Evolutionary conservation across 768 basidiomycete genomes (phyloP).

Genomic region (Lactarius hatsudake): DNA sequence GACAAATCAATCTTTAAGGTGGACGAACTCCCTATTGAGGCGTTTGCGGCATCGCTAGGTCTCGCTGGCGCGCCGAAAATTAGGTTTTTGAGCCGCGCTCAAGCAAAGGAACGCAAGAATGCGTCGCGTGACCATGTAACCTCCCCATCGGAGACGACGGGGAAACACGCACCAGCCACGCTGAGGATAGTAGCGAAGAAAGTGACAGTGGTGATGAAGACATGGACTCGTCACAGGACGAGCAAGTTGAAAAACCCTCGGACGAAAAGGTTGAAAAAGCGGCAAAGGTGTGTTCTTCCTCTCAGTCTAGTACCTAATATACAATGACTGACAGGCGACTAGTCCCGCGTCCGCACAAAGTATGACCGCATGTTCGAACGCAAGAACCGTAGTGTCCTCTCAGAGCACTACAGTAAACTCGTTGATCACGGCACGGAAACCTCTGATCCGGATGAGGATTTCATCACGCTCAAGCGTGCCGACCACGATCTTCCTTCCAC

Average conservation of each 20-base stretch:
- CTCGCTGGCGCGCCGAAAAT: slow-evolving; percentile 94
- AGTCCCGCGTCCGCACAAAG: slow-evolving; percentile 69
- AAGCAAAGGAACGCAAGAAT: slow-evolving; percentile 77
- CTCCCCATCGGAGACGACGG: slow-evolving; percentile 33
- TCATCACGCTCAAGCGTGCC: slow-evolving; percentile 90
- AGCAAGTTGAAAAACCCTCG: not conserved
- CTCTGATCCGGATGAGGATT: slow-evolving; percentile 63
- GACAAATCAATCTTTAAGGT: slow-evolving; percentile 93
- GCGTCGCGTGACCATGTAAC: slow-evolving; percentile 47
- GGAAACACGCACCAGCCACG: slow-evolving; percentile 16
- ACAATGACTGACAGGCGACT: not conserved
- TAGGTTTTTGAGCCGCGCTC: slow-evolving; percentile 72
- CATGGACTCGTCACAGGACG: not conserved
- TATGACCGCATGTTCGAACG: slow-evolving; percentile 98
- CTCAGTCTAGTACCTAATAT: not conserved
- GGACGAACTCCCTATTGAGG: slow-evolving; percentile 73
- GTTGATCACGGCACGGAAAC: slow-evolving; percentile 60
- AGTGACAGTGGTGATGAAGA: slow-evolving; percentile 7
- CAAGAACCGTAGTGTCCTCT: slow-evolving; percentile 90
- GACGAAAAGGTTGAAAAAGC: slow-evolving; percentile 4
- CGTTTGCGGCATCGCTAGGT: slow-evolving; percentile 86
- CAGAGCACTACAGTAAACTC: slow-evolving; percentile 86
- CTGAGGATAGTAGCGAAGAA: slow-evolving; percentile 1
- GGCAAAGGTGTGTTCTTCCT: slow-evolving; percentile 1
- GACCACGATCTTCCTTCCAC: slow-evolving; percentile 64